Base-by-base conservation (phyloP, 2,329 filamentous ascomycete species). In the Aureobasidium sp. region DNA sequence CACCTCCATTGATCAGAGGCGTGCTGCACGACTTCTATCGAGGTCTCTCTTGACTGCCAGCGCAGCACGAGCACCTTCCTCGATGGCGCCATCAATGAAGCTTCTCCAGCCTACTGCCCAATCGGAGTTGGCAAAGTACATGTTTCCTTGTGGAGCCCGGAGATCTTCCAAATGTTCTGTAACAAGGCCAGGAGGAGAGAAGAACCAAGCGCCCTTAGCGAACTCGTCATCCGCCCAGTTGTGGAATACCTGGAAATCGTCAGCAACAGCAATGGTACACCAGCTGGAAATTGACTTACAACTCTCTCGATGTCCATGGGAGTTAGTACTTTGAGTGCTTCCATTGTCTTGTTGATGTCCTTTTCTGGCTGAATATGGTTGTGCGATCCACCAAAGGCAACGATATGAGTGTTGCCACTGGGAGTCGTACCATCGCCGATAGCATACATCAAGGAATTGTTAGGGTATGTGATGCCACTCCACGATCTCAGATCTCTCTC, bases 31-130 rank as follows among this genome's bases (percentile, higher is more conserved):
- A 6, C 43, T n/a, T 20, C 43, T 59, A 26, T 59, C 55, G 7
- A 59, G 41, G 10, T 51, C 61, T 44, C 46, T 59, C 36, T 44
- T 62, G 26, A 55, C 50, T 24, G 41, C 47, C 48, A 62, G n/a
- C 10, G 63, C 67, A 56, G 64, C 66, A 26, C 44, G 37, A 6
- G 63, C 63, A 7, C 72, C 72, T 26, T 67, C 63, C 59, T 74
- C 71, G 39, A 74, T 70, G 2, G 72, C 73, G 13, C 73, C 73
- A 57, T 75, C 72, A n/a, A 73, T 65, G 39, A 71, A 74, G 1
- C 69, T 70, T 46, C 72, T 66, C 72, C 72, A 75, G 1, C 71
- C 71, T 56, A 66, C 63, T 3, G 73, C 70, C 71, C 72, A 74
- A 60, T 75, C 73, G 8, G 70, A 69, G 55, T 65, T 71, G 4